Evolutionary conservation across 805 yeast genomes (phyloP), one percentile per base, ranked within the genome.

Genomic region (Candida qinlingensis): DNA sequence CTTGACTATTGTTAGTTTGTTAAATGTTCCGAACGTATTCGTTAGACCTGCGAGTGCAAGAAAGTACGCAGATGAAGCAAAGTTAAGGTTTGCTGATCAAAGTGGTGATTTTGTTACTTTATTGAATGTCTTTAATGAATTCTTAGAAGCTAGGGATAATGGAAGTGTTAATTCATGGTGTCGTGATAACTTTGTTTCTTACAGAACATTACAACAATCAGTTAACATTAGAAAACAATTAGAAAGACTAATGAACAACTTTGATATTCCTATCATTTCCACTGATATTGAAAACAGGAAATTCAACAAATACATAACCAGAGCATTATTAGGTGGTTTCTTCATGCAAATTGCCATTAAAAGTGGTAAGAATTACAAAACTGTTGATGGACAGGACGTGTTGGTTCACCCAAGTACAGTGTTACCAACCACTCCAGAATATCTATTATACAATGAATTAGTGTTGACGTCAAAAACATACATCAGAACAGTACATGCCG

Each of bases 321-420:
- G 85, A 65, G 96, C 98, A 0, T 69, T 94, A 50, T 77, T 88
- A 4, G 79, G 88, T n/a, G 99, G 99, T 2, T 91, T 90, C 67
- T 94, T 94, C 73, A 91, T 94, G 98, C 99, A 94, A 72, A 96
- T 87, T 47, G 98, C 97, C 34, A 94, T 91, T 71, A 88, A 87
- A 73, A 79, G 86, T n/a, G 83, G 88, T 37, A 85, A 84, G 60
- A 91, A 87, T n/a, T 92, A 85, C 66, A 77, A 87, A 58, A 94
- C 99, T 0, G 86, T 91, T 44, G 99, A 94, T 68, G 90, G 91
- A 63, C 99, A 94, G 72, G 98, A 92, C 54, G 98, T 92, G 10
- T 70, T 90, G 59, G 76, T 94, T 42, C 99, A 94, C 65, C 99
- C 99, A 52, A 84, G 94, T 47, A 88, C 97, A 2, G 94, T 90